phyloP scores from a whole-genome alignment of 2,329 filamentous ascomycete genomes.

The Immersiporthe knoxdaviesiana region DNA sequence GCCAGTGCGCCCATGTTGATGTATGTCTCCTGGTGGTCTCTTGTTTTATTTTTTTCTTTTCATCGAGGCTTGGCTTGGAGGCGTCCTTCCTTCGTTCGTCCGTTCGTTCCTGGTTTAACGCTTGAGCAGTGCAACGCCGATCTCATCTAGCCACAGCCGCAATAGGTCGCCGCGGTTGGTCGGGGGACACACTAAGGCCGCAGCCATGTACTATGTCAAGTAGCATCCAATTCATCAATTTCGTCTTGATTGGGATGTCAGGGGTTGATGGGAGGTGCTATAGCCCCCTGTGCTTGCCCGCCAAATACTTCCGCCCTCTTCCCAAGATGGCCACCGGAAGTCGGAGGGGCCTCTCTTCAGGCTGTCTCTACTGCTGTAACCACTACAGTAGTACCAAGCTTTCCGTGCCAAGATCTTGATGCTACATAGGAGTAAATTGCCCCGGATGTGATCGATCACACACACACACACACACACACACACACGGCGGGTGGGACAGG shows the following conservation, averaged over 20 bases:
- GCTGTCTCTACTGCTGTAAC: no score
- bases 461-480: no score
- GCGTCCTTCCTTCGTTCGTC: not conserved
- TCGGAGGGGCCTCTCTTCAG: constrained; percentile 22
- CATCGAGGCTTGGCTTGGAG: not conserved
- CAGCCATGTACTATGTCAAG: no score
- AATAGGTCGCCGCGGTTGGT: not conserved
- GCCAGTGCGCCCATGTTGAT: not conserved
- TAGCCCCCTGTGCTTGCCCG: no score
- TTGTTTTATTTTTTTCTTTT: no score
- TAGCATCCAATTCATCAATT: constrained; percentile 12
- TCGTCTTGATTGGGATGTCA: constrained; percentile 20
- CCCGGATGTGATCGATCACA: not conserved
- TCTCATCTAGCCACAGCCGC: not conserved
- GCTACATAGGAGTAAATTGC: not conserved
- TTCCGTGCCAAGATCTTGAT: not conserved
- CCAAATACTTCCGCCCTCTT: not conserved
- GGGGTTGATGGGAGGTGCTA: not conserved
- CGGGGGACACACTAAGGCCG: not conserved
- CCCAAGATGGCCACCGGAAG: constrained; percentile 24
- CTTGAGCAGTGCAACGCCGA: not conserved
- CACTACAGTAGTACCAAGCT: not conserved
- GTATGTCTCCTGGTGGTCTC: not conserved
- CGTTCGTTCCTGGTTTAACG: not conserved
- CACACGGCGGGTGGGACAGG: not conserved